phyloP scores from a whole-genome alignment of 1,284 basidiomycete genomes.

The Coniophora puteana region DNA sequence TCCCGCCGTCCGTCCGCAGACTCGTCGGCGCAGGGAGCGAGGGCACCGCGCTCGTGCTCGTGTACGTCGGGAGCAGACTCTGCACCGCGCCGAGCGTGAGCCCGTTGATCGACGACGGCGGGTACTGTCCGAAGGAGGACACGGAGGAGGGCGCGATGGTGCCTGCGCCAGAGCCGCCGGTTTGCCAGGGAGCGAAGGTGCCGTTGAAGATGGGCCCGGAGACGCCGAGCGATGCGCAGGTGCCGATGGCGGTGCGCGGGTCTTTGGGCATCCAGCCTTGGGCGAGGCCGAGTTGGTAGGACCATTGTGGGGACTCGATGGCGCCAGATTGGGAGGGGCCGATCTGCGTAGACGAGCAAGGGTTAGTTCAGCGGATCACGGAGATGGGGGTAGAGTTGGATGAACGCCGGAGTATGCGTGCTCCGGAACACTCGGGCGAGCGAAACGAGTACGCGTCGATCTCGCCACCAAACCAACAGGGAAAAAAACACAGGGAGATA shows the following conservation, averaged over 20 bases:
- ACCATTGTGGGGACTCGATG: conserved; percentile 74
- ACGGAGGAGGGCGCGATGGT: conserved; percentile 48
- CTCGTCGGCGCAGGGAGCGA: conserved; percentile 60
- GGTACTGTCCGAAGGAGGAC: conserved; percentile 48
- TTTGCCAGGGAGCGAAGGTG: conserved; percentile 66
- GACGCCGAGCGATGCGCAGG: conserved; percentile 56
- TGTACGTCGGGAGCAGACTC: conserved; percentile 57
- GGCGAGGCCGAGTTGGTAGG: conserved; percentile 76
- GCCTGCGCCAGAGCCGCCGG: conserved; percentile 73
- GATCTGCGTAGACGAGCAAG: conserved; percentile 44
- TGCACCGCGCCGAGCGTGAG: conserved; percentile 18
- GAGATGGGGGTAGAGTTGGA: too few relatives aligned
- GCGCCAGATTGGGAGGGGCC: conserved; percentile 58
- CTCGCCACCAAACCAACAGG: too few relatives aligned
- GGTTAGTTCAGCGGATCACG: too few relatives aligned
- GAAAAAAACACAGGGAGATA: neutral
- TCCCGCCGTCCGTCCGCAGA: conserved; percentile 61
- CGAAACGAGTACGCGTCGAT: too few relatives aligned
- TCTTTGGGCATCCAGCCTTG: conserved; percentile 81
- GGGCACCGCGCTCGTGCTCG: conserved; percentile 56
- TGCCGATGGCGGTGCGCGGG: conserved; percentile 66
- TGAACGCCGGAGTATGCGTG: too few relatives aligned
- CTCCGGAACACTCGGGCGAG: neutral
- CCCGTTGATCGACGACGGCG: conserved; percentile 42
- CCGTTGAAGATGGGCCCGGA: conserved; percentile 47